Evolutionary conservation across 345 rosid genomes (phyloP).

Genomic region (Eucalyptus viminalis): DNA sequence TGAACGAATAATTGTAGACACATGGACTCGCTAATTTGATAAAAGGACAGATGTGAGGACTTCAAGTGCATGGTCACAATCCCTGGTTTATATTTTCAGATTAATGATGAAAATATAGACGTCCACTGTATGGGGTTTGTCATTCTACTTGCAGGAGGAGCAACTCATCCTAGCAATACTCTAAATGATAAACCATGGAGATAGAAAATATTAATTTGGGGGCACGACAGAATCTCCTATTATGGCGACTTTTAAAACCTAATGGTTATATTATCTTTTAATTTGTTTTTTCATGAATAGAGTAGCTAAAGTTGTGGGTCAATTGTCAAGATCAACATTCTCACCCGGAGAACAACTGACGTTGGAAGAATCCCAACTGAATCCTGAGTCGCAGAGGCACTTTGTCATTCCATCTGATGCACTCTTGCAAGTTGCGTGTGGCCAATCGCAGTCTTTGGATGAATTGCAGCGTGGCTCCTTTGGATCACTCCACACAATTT

Average conservation of each 20-base stretch:
- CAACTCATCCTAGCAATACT: neutral
- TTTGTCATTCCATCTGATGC: neutral
- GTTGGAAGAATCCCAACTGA: neutral
- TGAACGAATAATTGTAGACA: neutral
- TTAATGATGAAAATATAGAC: too few species aligned
- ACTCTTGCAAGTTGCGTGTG: neutral
- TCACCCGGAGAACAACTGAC: neutral
- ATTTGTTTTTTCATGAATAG: too few species aligned
- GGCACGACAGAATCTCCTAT: neutral
- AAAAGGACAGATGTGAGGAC: neutral
- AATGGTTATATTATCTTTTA: too few species aligned
- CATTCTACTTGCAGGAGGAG: neutral
- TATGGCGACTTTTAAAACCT: neutral
- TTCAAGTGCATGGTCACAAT: too few species aligned
- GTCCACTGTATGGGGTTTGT: neutral
- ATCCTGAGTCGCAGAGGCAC: neutral
- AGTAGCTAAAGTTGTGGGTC: neutral
- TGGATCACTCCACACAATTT: too few species aligned
- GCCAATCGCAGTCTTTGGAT: constrained; percentile 4
- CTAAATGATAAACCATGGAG: neutral
- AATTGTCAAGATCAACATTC: neutral
- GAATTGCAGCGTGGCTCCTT: neutral
- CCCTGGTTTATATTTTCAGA: too few species aligned
- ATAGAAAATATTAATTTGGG: neutral
- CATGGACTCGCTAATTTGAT: neutral